These are phyloP conservation scores for Aspergillus novofumigatus DNA, from an alignment of 2,329 filamentous ascomycete genomes.

Conservation along the genomic window DNA sequence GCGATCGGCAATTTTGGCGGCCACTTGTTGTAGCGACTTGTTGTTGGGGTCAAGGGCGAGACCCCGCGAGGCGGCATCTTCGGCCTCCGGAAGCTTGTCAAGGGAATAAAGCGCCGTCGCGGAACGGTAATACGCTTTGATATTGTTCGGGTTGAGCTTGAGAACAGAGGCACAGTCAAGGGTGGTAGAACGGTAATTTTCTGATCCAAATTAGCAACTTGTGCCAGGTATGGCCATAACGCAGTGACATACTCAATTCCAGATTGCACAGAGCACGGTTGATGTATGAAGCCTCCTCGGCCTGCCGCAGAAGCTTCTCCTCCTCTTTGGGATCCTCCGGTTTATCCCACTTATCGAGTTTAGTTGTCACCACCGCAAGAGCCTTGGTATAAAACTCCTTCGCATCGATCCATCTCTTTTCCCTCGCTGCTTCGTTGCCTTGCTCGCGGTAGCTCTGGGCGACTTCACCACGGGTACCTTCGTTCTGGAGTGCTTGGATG, in stretches of 20 bases:
- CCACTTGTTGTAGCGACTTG: slow-evolving; percentile 58
- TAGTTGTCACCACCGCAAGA: slow-evolving; percentile 64
- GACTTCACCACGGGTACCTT: slow-evolving; percentile 82
- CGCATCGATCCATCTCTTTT: slow-evolving; percentile 72
- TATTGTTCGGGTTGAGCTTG: slow-evolving; percentile 70
- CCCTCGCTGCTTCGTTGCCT: slow-evolving; percentile 82
- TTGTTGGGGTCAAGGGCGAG: slow-evolving; percentile 70
- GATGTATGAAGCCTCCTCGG: slow-evolving; percentile 72
- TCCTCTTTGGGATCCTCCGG: slow-evolving; percentile 55
- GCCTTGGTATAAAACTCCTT: slow-evolving; percentile 89
- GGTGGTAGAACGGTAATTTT: slow-evolving; percentile 83
- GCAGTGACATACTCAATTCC: slow-evolving; percentile 59
- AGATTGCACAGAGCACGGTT: slow-evolving; percentile 91
- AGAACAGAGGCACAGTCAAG: slow-evolving; percentile 78
- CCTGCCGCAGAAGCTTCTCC: slow-evolving; percentile 57
- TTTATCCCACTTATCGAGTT: slow-evolving; percentile 53
- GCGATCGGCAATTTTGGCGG: slow-evolving; percentile 59
- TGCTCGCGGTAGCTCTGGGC: slow-evolving; percentile 81
- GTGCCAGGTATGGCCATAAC: not conserved
- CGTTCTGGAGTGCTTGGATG: slow-evolving; percentile 83
- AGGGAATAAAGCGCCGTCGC: slow-evolving; percentile 73
- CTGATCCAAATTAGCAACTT: slow-evolving; percentile 33
- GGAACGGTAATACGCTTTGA: slow-evolving; percentile 90
- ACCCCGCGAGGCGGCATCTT: slow-evolving; percentile 71
- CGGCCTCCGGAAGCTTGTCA: slow-evolving; percentile 73